phyloP scores from a whole-genome alignment of 345 rosid species.

The Nasturtium officinale region DNA sequence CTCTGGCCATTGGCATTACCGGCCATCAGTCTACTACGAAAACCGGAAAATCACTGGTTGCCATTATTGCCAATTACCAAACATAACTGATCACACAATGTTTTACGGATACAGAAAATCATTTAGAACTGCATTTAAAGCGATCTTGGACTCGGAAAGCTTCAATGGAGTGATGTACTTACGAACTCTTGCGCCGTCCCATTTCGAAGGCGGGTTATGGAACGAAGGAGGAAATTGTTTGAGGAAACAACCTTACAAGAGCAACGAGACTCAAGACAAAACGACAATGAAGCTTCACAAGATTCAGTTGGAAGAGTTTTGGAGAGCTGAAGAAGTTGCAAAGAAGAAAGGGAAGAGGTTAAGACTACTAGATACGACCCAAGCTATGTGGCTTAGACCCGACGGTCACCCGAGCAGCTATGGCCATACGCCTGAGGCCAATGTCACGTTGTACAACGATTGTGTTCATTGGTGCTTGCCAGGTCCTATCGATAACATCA shows the following conservation, averaged over 20 bases:
- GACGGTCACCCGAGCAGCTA: slow-evolving; percentile 85
- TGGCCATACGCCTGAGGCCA: slow-evolving; percentile 68
- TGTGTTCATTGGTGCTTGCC: slow-evolving; percentile 98
- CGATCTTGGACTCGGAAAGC: slow-evolving; percentile 52
- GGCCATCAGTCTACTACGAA: slow-evolving; percentile 62
- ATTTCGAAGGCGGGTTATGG: slow-evolving; percentile 83
- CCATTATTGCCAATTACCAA: slow-evolving; percentile 55
- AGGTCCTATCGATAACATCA: slow-evolving; percentile 85
- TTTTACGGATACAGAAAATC: slow-evolving; percentile 68
- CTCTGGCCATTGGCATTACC: slow-evolving; percentile 89
- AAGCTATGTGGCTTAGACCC: slow-evolving; percentile 63
- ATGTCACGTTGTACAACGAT: slow-evolving; percentile 74
- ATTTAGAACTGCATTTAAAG: slow-evolving; percentile 66
- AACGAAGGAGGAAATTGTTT: slow-evolving; percentile 78
- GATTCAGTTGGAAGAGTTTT: slow-evolving; percentile 76
- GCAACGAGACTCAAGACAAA: slow-evolving; percentile 62
- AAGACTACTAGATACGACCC: slow-evolving; percentile 63
- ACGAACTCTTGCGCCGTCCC: slow-evolving; percentile 76
- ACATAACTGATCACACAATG: slow-evolving; percentile 61
- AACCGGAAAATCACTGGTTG: slow-evolving; percentile 54
- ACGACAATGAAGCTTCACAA: slow-evolving; percentile 55
- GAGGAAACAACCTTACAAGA: slow-evolving; percentile 56
- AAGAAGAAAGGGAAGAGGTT: slow-evolving; percentile 54
- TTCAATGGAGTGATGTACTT: slow-evolving; percentile 65
- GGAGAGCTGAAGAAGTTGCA: slow-evolving; percentile 60